Conservation (phyloP, 345 rosid genomes). For the Sisymbrium irio region DNA sequence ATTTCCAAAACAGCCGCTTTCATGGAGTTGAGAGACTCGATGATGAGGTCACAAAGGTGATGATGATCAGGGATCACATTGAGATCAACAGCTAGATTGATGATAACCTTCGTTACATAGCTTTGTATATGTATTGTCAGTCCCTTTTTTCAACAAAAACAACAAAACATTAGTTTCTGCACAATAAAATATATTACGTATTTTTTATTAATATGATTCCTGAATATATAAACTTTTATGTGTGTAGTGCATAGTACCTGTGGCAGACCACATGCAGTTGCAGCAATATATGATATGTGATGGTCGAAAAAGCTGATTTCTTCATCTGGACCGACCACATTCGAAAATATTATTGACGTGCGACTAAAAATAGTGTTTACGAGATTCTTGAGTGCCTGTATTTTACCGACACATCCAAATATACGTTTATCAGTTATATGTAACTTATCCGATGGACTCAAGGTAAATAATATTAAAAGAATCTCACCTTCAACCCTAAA, state of each 20-base stretch:
- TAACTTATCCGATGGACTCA: neutral
- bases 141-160: conserved; percentile 41
- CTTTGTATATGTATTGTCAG: conserved; percentile 59
- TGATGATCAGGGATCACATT: conserved; percentile 48
- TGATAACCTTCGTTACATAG: conserved; percentile 51
- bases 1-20: conserved; percentile 31
- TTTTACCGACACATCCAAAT: neutral
- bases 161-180: neutral
- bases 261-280: conserved; percentile 48
- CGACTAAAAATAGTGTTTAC: conserved; percentile 43
- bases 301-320: conserved; percentile 54
- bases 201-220: neutral
- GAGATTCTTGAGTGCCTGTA: conserved; percentile 37
- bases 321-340: conserved; percentile 48
- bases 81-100: conserved; percentile 56
- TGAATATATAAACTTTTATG: neutral
- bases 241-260: conserved; percentile 33
- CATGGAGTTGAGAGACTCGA: conserved; percentile 48
- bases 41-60: conserved; percentile 47
- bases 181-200: neutral
- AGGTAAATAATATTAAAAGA: neutral
- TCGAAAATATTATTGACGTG: conserved; percentile 43
- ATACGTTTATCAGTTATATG: neutral
- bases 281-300: conserved; percentile 37
- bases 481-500: conserved; percentile 37